Conservation (phyloP, 371 early-diverging fungal genomes). For the Apophysomyces sp. region DNA sequence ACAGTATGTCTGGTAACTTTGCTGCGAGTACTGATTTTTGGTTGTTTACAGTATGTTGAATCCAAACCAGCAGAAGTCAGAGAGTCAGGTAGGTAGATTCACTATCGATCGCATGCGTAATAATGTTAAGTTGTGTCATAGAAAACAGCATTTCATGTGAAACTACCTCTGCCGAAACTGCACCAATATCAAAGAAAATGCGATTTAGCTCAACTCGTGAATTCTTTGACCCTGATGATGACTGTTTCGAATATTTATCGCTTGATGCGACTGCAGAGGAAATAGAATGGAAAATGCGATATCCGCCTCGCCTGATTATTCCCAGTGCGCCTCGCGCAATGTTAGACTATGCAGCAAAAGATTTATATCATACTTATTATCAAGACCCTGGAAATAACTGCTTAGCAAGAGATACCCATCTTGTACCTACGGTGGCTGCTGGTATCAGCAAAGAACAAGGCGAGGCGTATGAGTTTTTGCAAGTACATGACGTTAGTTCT, state of each 20-base stretch:
- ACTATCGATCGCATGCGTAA: neutral
- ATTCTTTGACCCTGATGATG: constrained; percentile 35
- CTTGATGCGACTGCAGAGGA: constrained; percentile 16
- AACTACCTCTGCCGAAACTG: neutral
- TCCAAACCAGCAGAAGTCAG: neutral
- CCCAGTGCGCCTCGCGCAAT: constrained; percentile 38
- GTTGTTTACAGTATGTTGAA: neutral
- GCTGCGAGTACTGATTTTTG: neutral
- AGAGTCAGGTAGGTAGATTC: neutral
- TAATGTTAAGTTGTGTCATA: neutral
- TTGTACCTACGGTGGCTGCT: neutral
- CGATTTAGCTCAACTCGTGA: constrained; percentile 24
- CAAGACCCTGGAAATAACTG: neutral
- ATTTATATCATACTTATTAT: neutral
- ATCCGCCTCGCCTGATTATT: constrained; percentile 24
- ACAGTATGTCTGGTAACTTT: neutral
- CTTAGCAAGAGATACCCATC: neutral
- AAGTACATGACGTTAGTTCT: neutral
- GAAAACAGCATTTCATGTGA: neutral
- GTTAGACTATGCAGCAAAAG: constrained; percentile 17
- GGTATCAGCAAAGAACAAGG: neutral
- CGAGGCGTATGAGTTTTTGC: neutral
- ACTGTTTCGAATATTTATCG: constrained; percentile 31
- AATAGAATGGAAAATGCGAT: constrained; percentile 21
- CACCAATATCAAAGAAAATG: neutral